A percentile compares a stretch with the other conserved stretches of the same genome.
phyloP scores from a whole-genome alignment of 2,329 filamentous ascomycete genomes.

The Harringtonia lauricola region DNA sequence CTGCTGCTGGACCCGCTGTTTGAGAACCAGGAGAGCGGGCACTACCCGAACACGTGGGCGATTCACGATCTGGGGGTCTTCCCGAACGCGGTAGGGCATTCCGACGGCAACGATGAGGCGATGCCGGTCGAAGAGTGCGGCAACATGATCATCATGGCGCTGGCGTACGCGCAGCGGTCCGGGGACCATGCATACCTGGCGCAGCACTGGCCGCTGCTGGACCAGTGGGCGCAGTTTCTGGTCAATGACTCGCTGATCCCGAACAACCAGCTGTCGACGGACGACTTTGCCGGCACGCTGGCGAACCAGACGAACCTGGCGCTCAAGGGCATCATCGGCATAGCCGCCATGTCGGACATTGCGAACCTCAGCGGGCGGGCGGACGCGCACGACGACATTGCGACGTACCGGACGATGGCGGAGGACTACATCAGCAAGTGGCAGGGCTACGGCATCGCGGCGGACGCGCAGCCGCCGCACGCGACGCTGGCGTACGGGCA shows the following conservation, averaged over 20 bases:
- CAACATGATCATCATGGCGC: conserved; percentile 60
- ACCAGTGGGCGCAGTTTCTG: conserved; percentile 64
- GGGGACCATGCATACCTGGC: conserved; percentile 31
- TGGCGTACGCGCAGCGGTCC: conserved; percentile 45
- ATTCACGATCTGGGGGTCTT: conserved; percentile 69
- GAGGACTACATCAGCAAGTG: conserved; percentile 60
- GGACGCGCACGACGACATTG: conserved; percentile 17
- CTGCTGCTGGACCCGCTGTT: conserved; percentile 68
- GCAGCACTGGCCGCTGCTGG: conserved; percentile 57
- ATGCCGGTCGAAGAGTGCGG: conserved; percentile 66
- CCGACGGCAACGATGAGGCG: conserved; percentile 56
- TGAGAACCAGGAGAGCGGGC: conserved; percentile 67
- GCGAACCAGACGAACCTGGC: conserved; percentile 66
- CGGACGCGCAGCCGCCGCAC: conserved; percentile 48
- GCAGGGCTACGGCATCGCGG: conserved; percentile 59
- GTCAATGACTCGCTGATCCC: conserved; percentile 60
- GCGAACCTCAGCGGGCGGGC: conserved; percentile 48
- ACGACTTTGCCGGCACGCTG: conserved; percentile 68
- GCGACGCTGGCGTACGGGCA: conserved; percentile 72
- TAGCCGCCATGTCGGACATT: conserved; percentile 65
- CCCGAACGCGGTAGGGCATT: conserved; percentile 60
- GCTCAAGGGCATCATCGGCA: conserved; percentile 65
- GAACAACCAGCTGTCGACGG: conserved; percentile 62
- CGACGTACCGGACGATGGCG: conserved; percentile 7
- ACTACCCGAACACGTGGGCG: conserved; percentile 69